These are phyloP conservation scores for Hansenula sp. DNA, from an alignment of 1,139 yeast species.

Conservation along the genomic window DNA sequence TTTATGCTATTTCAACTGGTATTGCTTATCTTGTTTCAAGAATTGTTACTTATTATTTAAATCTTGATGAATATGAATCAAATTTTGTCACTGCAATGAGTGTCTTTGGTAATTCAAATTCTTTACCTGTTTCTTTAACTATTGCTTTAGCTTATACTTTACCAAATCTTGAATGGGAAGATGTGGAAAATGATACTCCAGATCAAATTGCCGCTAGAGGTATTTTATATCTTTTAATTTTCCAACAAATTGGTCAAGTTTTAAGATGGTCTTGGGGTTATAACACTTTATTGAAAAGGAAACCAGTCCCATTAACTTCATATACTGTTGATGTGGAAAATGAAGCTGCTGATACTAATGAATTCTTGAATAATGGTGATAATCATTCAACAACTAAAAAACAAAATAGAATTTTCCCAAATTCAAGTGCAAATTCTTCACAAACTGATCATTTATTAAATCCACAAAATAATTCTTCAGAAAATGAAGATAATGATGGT, in stretches of 20 bases:
- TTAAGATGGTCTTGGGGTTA: conserved; percentile 84
- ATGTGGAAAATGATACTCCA: conserved; percentile 54
- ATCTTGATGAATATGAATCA: conserved; percentile 57
- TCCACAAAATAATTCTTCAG: neutral
- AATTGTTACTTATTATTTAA: conserved; percentile 39
- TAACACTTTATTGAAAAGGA: conserved; percentile 50
- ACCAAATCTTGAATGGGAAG: conserved; percentile 73
- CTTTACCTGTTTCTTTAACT: conserved; percentile 72
- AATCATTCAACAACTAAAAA: neutral
- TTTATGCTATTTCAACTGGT: conserved; percentile 56
- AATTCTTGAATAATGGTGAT: neutral
- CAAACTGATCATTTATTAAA: conserved; percentile 7
- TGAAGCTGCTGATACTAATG: neutral
- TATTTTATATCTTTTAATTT: conserved; percentile 61
- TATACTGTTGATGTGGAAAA: conserved; percentile 1
- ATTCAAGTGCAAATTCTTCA: neutral
- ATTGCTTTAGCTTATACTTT: conserved; percentile 65
- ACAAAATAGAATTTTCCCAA: neutral
- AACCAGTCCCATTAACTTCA: neutral
- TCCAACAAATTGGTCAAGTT: conserved; percentile 76
- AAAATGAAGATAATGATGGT: neutral
- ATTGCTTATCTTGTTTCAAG: conserved; percentile 53
- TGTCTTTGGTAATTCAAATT: conserved; percentile 77
- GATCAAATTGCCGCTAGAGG: conserved; percentile 75
- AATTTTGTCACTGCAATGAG: conserved; percentile 80